Evolutionary conservation across 495 filamentous ascomycete genomes (phyloP).

Genomic region (Aspergillus taichungensis): DNA sequence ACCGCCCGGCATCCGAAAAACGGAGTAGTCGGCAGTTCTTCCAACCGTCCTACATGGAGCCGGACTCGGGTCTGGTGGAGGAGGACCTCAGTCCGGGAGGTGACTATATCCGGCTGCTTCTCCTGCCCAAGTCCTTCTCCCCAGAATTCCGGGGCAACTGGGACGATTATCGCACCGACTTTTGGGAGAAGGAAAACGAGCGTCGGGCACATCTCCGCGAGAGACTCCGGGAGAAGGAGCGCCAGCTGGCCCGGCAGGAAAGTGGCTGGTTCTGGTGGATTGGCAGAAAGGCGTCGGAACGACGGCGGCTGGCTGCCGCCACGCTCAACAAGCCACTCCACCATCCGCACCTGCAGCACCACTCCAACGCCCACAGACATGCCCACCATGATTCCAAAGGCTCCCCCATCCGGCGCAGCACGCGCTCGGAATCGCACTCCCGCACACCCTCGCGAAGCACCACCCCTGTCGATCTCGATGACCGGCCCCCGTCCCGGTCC

Average conservation of each 20-base stretch:
- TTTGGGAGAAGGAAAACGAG: constrained; percentile 96
- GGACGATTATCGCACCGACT: constrained; percentile 87
- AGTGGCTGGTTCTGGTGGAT: constrained; percentile 78
- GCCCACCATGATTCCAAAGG: constrained; percentile 23
- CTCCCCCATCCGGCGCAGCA: constrained; percentile 23
- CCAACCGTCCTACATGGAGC: constrained; percentile 40
- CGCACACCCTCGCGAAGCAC: constrained; percentile 42
- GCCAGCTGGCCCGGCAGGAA: constrained; percentile 53
- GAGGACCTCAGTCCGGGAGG: constrained; percentile 87
- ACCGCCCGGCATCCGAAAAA: constrained; percentile 41
- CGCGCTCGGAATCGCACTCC: constrained; percentile 39
- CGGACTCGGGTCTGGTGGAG: constrained; percentile 46
- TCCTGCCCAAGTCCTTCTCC: constrained; percentile 91
- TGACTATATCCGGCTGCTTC: constrained; percentile 80
- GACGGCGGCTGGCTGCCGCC: constrained; percentile 25
- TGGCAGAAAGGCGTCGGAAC: constrained; percentile 54
- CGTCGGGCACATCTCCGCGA: constrained; percentile 63
- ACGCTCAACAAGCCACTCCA: constrained; percentile 21
- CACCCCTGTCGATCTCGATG: constrained; percentile 34
- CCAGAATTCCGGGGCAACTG: constrained; percentile 94
- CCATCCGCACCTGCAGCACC: constrained; percentile 25
- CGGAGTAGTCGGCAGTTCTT: constrained; percentile 31
- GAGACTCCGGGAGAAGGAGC: constrained; percentile 55
- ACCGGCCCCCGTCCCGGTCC: constrained; percentile 33
- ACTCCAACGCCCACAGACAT: constrained; percentile 25